A percentile compares a stretch with the other conserved stretches of the same genome.
Conservation (phyloP, 208 protist species). For the Leishmania tropica region DNA sequence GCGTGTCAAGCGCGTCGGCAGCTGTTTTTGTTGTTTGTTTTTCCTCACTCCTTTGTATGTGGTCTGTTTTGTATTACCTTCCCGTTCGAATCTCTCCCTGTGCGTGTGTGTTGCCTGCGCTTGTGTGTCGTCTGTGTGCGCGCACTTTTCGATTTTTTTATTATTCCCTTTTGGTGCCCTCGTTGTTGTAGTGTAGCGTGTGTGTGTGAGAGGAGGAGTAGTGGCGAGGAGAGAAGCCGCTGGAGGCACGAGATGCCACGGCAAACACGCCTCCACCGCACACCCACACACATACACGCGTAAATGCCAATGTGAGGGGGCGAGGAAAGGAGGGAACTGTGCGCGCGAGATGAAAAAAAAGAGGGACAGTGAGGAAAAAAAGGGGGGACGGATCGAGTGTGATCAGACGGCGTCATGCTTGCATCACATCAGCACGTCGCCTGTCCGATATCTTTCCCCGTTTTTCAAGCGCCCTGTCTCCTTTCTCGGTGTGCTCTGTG, state of each 20-base stretch:
- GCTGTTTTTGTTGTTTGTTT: not conserved
- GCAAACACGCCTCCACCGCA: not conserved
- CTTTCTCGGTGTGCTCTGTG: not conserved
- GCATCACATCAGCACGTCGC: not conserved
- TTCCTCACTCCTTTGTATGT: not conserved
- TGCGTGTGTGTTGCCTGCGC: not conserved
- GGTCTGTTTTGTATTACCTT: too few species aligned
- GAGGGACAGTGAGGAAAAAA: not conserved
- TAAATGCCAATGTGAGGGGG: not conserved
- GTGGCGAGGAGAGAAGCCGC: not conserved
- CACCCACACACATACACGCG: not conserved
- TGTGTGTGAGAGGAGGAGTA: not conserved
- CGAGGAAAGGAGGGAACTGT: not conserved
- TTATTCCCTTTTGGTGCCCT: not conserved
- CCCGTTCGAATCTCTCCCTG: not conserved
- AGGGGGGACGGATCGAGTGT: not conserved
- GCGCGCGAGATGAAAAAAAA: not conserved
- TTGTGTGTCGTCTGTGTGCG: not conserved
- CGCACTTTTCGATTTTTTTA: not conserved
- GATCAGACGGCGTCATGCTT: not conserved
- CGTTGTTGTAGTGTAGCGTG: not conserved
- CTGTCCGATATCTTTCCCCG: not conserved
- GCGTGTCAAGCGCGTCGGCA: not conserved
- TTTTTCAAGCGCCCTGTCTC: not conserved
- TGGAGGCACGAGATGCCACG: not conserved